Conservation (phyloP, 768 basidiomycete genomes). For the Trametes cubensis region DNA sequence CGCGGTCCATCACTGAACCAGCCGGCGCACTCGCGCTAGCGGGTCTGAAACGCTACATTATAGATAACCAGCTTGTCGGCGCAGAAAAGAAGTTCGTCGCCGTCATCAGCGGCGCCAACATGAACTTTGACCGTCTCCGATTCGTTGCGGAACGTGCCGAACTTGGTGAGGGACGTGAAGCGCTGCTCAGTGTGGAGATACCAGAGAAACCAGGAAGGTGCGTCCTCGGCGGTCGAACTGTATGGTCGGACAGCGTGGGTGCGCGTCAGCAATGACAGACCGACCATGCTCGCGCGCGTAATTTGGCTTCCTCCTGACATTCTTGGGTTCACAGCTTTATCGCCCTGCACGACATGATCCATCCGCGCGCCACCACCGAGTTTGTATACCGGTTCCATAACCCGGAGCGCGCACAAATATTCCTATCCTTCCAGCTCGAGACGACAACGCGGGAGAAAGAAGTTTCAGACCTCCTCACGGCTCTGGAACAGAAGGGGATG, state of each 20-base stretch:
- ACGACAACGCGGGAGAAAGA: slow-evolving; percentile 58
- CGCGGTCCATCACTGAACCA: slow-evolving; percentile 94
- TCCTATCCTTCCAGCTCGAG: slow-evolving; percentile 87
- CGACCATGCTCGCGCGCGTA: background rate
- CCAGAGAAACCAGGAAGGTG: slow-evolving; percentile 92
- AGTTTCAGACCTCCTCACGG: slow-evolving; percentile 61
- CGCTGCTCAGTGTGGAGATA: slow-evolving; percentile 89
- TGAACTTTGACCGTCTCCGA: slow-evolving; percentile 96
- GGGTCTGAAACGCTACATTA: slow-evolving; percentile 86
- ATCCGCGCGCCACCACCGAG: slow-evolving; percentile 92
- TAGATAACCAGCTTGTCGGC: slow-evolving; percentile 77
- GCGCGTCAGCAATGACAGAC: background rate
- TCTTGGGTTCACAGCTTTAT: slow-evolving; percentile 65
- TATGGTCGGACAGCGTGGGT: background rate
- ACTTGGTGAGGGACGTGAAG: slow-evolving; percentile 94
- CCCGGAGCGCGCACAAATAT: slow-evolving; percentile 75
- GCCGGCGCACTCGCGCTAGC: slow-evolving; percentile 93
- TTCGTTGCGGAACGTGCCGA: slow-evolving; percentile 99
- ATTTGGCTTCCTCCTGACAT: background rate
- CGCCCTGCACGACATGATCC: slow-evolving; percentile 81
- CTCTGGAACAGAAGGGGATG: slow-evolving; percentile 73
- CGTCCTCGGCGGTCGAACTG: background rate
- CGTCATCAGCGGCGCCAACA: slow-evolving; percentile 94
- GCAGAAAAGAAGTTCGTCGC: slow-evolving; percentile 88
- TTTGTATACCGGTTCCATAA: slow-evolving; percentile 91